phyloP scores from a whole-genome alignment of 164 flowering plant species.

The Piper betle region DNA sequence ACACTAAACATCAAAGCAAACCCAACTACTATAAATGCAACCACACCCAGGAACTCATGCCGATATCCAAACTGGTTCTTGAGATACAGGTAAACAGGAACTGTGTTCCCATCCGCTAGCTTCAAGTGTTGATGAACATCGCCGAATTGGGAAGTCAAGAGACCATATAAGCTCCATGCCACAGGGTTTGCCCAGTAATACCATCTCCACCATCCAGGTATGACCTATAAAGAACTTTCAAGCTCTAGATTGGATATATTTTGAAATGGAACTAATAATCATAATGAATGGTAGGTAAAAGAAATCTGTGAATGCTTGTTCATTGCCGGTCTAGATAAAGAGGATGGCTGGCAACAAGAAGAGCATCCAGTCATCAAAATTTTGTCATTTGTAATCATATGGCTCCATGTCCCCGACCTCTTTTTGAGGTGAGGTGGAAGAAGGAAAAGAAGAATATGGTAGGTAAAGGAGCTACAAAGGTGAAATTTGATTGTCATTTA shows the following conservation, averaged over 20 bases:
- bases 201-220: constrained; percentile 95
- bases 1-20: constrained; percentile 57
- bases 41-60: constrained; percentile 57
- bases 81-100: constrained; percentile 28
- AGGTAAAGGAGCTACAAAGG: too few relatives aligned
- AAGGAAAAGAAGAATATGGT: too few relatives aligned
- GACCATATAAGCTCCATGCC: constrained; percentile 80
- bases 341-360: too few relatives aligned
- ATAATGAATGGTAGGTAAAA: too few relatives aligned
- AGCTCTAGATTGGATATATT: not conserved
- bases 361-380: too few relatives aligned
- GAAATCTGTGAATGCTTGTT: too few relatives aligned
- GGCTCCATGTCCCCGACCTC: too few relatives aligned
- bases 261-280: too few relatives aligned
- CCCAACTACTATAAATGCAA: constrained; percentile 48
- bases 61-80: constrained; percentile 48
- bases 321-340: too few relatives aligned
- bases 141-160: constrained; percentile 63
- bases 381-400: too few relatives aligned
- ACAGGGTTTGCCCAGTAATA: constrained; percentile 23
- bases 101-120: constrained; percentile 39
- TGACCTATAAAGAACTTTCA: constrained; percentile 28
- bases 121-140: constrained; percentile 31
- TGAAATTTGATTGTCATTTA: too few relatives aligned
- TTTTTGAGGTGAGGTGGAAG: too few relatives aligned